phyloP scores from a whole-genome alignment of 1,284 basidiomycete genomes.

The Acaromyces ingoldii region DNA sequence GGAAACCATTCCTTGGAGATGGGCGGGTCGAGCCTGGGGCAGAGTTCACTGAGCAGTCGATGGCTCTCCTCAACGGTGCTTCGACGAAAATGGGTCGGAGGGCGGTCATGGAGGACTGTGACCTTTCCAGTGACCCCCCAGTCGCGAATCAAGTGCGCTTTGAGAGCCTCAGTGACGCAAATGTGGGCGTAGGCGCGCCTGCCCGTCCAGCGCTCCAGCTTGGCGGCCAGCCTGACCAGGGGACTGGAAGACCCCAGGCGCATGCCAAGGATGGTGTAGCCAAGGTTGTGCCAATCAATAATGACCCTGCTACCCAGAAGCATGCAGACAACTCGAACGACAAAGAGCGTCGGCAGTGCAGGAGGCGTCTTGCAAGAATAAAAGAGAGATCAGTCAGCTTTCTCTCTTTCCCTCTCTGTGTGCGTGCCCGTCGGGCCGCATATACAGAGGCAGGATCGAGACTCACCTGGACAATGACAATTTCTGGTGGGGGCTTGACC shows the following conservation, averaged over 20 bases:
- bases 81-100: constrained; percentile 15
- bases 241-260: constrained; percentile 65
- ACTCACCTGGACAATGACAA: constrained; percentile 80
- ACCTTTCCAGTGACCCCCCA: constrained; percentile 60
- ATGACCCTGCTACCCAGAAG: constrained; percentile 75
- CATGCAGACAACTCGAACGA: constrained; percentile 69
- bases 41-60: constrained; percentile 7
- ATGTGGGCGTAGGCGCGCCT: constrained; percentile 74
- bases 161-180: constrained; percentile 89
- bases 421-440: too few relatives aligned
- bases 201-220: constrained; percentile 36
- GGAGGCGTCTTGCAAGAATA: constrained; percentile 99
- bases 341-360: constrained; percentile 82
- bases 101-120: constrained; percentile 57
- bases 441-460: too few relatives aligned
- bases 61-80: constrained; percentile 19
- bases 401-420: too few relatives aligned
- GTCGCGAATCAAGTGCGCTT: constrained; percentile 63
- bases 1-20: constrained; percentile 16
- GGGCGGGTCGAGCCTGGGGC: constrained; percentile 12
- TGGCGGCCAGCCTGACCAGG: constrained; percentile 62
- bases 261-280: constrained; percentile 85
- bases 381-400: too few relatives aligned
- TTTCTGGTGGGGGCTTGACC: constrained; percentile 69
- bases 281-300: constrained; percentile 99